Conservation (phyloP, 441 rosid genomes). For the Eutrema salsugineum region DNA sequence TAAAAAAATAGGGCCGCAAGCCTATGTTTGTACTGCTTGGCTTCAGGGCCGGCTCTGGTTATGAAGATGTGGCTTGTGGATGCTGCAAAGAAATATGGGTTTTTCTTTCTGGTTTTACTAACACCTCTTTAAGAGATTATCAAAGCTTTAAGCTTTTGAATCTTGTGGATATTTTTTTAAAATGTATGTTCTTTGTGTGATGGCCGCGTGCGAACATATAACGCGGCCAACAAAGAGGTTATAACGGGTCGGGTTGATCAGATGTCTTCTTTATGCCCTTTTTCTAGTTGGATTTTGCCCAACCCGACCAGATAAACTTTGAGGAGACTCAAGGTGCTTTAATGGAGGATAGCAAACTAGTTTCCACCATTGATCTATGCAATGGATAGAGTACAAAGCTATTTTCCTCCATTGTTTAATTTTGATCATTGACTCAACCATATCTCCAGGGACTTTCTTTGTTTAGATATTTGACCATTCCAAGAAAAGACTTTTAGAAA, state of each 20-base stretch:
- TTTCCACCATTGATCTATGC: slow-evolving; percentile 20
- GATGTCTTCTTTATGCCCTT: neutral
- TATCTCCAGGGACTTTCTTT: slow-evolving; percentile 10
- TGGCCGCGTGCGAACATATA: slow-evolving; percentile 21
- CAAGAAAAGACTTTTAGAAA: neutral
- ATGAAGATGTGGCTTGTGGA: slow-evolving; percentile 3
- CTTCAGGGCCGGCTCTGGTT: too few species aligned
- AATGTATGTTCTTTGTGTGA: slow-evolving; percentile 18
- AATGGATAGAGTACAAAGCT: neutral
- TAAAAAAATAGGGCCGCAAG: too few species aligned
- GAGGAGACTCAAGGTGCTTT: slow-evolving; percentile 12
- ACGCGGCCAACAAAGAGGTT: slow-evolving; percentile 28
- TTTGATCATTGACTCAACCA: slow-evolving; percentile 15
- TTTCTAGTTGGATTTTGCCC: slow-evolving; percentile 2
- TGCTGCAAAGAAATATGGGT: neutral
- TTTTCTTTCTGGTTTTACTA: neutral
- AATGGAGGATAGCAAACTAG: slow-evolving; percentile 3
- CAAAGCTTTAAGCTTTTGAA: slow-evolving; percentile 2
- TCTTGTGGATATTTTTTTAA: neutral
- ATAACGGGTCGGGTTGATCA: slow-evolving; percentile 24
- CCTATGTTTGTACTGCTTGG: too few species aligned
- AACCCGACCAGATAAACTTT: slow-evolving; percentile 28
- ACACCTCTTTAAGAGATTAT: neutral
- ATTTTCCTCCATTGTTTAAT: slow-evolving; percentile 14
- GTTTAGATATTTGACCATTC: slow-evolving; percentile 3